Evolutionary conservation across 768 basidiomycete species (phyloP).

Genomic region (Boletus eberwhitei): DNA sequence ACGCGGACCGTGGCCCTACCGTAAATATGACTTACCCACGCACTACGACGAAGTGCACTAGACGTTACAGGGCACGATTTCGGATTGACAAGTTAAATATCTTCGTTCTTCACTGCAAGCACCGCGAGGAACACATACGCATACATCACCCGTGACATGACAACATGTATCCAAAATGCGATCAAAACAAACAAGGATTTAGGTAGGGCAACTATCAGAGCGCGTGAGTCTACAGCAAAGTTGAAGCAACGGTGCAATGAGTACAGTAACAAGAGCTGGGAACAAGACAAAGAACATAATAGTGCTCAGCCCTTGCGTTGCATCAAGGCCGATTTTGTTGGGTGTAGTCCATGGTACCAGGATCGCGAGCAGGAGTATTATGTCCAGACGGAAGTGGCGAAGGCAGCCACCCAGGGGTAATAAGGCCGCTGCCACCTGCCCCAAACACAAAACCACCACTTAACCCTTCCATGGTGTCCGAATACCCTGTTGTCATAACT

Average conservation of each 20-base stretch:
- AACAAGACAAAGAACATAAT: constrained; percentile 3
- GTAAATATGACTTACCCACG: background rate
- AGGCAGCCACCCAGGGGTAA: constrained; percentile 65
- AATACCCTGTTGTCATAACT: constrained; percentile 52
- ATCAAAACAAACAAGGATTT: constrained; percentile 11
- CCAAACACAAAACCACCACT: constrained; percentile 87
- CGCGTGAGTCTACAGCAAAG: background rate
- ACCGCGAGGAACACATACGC: background rate
- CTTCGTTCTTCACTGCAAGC: background rate
- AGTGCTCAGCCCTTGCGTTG: constrained; percentile 25
- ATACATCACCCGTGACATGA: constrained; percentile 15
- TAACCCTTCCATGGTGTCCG: constrained; percentile 75
- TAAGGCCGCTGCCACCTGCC: constrained; percentile 76
- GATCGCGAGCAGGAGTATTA: constrained; percentile 37
- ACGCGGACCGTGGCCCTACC: background rate
- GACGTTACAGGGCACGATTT: too few relatives aligned
- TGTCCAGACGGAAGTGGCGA: constrained; percentile 60
- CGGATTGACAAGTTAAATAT: background rate
- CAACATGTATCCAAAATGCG: constrained; percentile 4
- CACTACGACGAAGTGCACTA: too few relatives aligned
- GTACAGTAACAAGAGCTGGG: background rate
- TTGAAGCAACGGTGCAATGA: background rate
- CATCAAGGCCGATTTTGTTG: constrained; percentile 24
- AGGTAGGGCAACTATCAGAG: constrained; percentile 2
- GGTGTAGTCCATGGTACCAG: constrained; percentile 24